Base-by-base conservation (phyloP, 306 rosid genomes). In the Purshia tridentata region DNA sequence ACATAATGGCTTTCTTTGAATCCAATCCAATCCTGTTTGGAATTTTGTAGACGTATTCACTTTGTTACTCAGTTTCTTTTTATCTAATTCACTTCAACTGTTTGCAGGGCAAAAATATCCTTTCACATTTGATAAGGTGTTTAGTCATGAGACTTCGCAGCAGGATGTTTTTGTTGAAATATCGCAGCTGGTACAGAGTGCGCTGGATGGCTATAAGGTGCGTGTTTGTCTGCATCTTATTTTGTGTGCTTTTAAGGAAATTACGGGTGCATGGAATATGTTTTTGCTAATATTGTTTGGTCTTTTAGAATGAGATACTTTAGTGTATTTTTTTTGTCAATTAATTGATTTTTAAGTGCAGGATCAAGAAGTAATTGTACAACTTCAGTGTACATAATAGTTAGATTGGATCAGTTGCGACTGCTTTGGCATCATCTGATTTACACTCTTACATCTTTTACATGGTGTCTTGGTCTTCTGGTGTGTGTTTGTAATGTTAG, bases 151-250 rank as follows among this genome's bases (percentile, higher is more conserved):
- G 50, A 88, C 99, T 57, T 85, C 98, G 52, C 98, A 95, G 76
- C 86, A 83, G 41, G 96, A 95, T 49, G 95, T 91, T 76, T 95
- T 95, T 76, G 80, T 78, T 3, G 99, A 95, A 77, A 86, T 95
- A 83, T 91, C 99, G 11, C 99, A 95, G 72, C 81, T 95, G 60
- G 97, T 95, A 13, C 99, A 91, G 74, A 95, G 97, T 84, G 99
- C 99, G 4, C 99, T 95, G 53, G 99, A 95, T 72, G 99, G 99
- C 37, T 95, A 91, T 54, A 95, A 91, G 99, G 99, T 94, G 72
- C n/a, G 6, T 59, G 8, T 16, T 72, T 42, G 6, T 18, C 70
- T 74, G 8, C 22, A 3, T 18, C 71, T 42, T 48, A 8, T 59
- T 48, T n/a, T 41, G 4, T 35, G 18, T 35, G n/a, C 9, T 59